Evolutionary conservation across 495 filamentous ascomycete genomes (phyloP), one percentile per base, ranked within the genome.

Genomic region (Xylaria curta): DNA sequence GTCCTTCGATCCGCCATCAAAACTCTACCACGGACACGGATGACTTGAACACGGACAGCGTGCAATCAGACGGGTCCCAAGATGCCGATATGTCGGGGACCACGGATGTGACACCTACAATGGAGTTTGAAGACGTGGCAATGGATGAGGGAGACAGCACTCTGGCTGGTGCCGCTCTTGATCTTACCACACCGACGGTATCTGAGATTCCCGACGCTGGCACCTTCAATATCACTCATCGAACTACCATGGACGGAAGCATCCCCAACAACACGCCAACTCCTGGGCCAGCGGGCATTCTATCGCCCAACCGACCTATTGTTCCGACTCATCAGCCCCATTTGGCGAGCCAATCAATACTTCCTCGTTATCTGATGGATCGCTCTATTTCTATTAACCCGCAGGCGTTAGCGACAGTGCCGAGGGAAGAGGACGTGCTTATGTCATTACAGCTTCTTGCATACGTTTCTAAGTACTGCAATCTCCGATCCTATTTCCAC

Each of bases 401-500:
- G 28, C 89, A 91, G 69, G 89, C 95, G 68, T 78, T 97, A 46
- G 92, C 93, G 36, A 91, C 93, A 28, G 97, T 97, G 91, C 96
- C 96, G 24, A 89, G 96, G 47, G 96, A 98, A 74, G 96, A 99
- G 77, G 96, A 99, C 77, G 96, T 99, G 19, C 83, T 99, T 73
- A 97, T 98, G 94, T 97, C 96, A 0, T 87, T 99, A n/a, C 96
- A 99, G 82, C 89, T 99, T 9, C 88, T 99, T 36, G 96, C 96
- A 4, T 99, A 99, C 77, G 94, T 99, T 69, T 97, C 95, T 40
- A 99, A 99, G 81, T 99, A 99, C 81, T 98, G 96, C 88, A 94
- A 97, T 75, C 88, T 99, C 46, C 89, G 96, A 17, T 90, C 93
- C 26, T 99, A 97, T 81, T 99, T 99, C 81, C 95, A 99, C 79